phyloP scores from a whole-genome alignment of 2,329 filamentous ascomycete species.

The Zymoseptoria passerinii region DNA sequence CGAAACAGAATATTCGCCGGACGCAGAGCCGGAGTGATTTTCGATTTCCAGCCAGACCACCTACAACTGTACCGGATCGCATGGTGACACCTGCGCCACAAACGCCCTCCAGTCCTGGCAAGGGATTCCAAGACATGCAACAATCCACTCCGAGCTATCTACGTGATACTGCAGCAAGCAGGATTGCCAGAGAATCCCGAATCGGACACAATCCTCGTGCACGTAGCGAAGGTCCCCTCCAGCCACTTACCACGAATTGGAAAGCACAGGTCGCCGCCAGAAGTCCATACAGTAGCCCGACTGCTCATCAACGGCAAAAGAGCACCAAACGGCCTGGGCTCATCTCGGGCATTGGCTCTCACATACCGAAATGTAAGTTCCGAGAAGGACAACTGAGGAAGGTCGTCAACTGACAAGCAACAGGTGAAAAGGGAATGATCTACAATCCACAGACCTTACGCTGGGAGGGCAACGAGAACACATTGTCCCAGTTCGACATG shows the following conservation, averaged over 20 bases:
- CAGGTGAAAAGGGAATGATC: conserved; percentile 87
- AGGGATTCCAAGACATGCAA: conserved; percentile 33
- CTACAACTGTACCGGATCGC: conserved; percentile 31
- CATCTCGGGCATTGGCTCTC: conserved; percentile 74
- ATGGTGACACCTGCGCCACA: conserved; percentile 39
- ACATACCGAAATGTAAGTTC: conserved; percentile 69
- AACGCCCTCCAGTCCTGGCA: conserved; percentile 49
- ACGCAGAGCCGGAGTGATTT: conserved; percentile 26
- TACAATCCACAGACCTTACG: conserved; percentile 81
- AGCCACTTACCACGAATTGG: conserved; percentile 51
- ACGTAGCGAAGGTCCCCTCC: conserved; percentile 41
- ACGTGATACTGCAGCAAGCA: conserved; percentile 57
- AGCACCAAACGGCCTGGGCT: conserved; percentile 61
- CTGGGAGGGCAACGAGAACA: conserved; percentile 97
- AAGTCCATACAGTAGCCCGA: conserved; percentile 44
- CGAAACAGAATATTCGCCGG: conserved; percentile 40
- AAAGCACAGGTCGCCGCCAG: conserved; percentile 47
- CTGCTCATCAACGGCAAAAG: conserved; percentile 40
- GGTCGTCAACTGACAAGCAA: background rate
- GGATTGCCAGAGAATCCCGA: conserved; percentile 52
- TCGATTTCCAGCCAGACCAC: conserved; percentile 22
- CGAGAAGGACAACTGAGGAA: background rate
- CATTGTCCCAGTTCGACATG: conserved; percentile 66
- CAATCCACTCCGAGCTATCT: conserved; percentile 53
- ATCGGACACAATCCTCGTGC: conserved; percentile 36